Conservation (phyloP, 164 flowering plant genomes). For the Echeveria elegans region DNA sequence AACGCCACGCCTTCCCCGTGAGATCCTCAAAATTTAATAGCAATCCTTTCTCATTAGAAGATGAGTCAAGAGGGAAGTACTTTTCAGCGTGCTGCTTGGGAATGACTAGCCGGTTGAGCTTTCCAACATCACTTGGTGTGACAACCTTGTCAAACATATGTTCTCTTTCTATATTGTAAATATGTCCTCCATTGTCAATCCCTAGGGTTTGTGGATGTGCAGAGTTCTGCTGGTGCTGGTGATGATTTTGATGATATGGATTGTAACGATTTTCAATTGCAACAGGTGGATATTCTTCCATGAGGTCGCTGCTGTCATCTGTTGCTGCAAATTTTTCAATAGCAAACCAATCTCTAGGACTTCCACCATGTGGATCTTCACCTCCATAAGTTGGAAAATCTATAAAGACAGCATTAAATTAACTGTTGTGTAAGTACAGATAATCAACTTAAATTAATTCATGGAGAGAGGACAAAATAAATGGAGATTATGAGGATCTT, state of each 20-base stretch:
- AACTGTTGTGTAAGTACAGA: too few species aligned
- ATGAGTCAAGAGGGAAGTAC: conserved; percentile 74
- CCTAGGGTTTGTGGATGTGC: conserved; percentile 8
- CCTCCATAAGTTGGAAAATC: not conserved
- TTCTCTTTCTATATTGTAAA: conserved; percentile 35
- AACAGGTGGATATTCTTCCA: not conserved
- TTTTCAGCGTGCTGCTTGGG: conserved; percentile 97
- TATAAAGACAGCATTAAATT: not conserved
- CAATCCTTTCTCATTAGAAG: conserved; percentile 67
- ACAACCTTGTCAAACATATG: conserved; percentile 96
- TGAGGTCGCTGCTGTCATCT: conserved; percentile 1
- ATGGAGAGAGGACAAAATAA: not conserved
- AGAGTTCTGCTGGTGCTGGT: not conserved
- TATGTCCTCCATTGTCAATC: not conserved
- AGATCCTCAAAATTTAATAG: conserved; percentile 76
- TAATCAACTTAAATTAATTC: too few species aligned
- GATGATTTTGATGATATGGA: not conserved
- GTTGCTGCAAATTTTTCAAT: not conserved
- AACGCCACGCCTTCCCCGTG: conserved; percentile 81
- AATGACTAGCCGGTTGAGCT: conserved; percentile 81
- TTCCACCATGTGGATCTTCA: not conserved
- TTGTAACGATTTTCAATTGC: not conserved
- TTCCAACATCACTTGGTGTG: conserved; percentile 94
- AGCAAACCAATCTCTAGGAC: not conserved
- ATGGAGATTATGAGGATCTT: not conserved